phyloP scores from a whole-genome alignment of 2,329 filamentous ascomycete genomes.

The Aureobasidium sp. region DNA sequence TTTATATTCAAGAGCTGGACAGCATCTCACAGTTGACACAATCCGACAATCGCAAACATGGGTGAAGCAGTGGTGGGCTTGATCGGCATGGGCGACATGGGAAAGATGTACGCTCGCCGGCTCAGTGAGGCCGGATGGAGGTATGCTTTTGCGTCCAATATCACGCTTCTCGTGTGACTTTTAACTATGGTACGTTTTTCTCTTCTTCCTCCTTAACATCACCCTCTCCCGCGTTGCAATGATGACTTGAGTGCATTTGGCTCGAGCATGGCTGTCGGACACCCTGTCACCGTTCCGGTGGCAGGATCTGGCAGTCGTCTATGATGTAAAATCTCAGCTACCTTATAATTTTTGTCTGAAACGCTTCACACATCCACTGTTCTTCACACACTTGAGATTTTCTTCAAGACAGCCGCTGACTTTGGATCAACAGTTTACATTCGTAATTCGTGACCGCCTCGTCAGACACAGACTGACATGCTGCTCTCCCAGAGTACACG shows the following conservation, averaged over 20 bases:
- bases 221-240: conserved; percentile 43
- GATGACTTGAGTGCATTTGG: conserved; percentile 99
- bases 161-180: conserved; percentile 21
- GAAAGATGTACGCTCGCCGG: conserved; percentile 90
- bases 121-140: conserved; percentile 93
- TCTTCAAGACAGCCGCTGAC: conserved; percentile 16
- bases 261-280: conserved; percentile 81
- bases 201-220: conserved; percentile 13
- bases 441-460: background rate
- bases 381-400: conserved; percentile 8
- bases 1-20: conserved; percentile 4
- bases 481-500: conserved; percentile 67
- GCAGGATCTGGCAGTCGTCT: conserved; percentile 55
- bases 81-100: conserved; percentile 99
- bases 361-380: conserved; percentile 18
- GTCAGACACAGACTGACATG: conserved; percentile 8
- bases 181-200: conserved; percentile 30
- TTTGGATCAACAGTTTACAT: conserved; percentile 10
- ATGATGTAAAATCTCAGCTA: conserved; percentile 99
- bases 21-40: background rate
- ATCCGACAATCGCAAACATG: conserved; percentile 36
- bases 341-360: conserved; percentile 90
- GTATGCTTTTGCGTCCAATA: conserved; percentile 49
- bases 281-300: conserved; percentile 69
- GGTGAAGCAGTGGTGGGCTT: conserved; percentile 76